Conservation (phyloP, 768 basidiomycete genomes). For the Panaeolus cyanescens region DNA sequence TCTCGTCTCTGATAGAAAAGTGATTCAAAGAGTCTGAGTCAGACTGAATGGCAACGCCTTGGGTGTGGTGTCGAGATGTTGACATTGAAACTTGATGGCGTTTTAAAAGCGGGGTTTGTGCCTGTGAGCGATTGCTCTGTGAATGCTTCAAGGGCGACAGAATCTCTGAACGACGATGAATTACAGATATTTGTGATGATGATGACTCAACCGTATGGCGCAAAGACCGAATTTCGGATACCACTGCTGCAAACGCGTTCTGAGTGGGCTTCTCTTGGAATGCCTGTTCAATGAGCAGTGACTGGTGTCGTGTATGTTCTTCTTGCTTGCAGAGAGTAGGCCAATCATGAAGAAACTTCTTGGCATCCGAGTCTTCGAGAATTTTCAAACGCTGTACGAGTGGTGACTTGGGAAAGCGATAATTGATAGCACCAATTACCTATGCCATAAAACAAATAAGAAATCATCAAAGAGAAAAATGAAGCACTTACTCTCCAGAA, state of each 20-base stretch:
- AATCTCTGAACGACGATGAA: background rate
- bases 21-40: background rate
- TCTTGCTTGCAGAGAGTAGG: background rate
- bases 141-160: conserved; percentile 1
- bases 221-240: background rate
- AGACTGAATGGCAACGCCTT: background rate
- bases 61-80: background rate
- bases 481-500: conserved; percentile 11
- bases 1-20: too few relatives aligned
- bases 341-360: background rate
- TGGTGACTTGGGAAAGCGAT: conserved; percentile 1
- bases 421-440: background rate
- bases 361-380: background rate
- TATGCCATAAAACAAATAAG: background rate
- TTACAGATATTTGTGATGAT: background rate
- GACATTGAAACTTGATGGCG: background rate
- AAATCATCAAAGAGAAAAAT: background rate
- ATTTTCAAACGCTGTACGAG: background rate
- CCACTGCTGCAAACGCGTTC: background rate
- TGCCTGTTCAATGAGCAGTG: background rate
- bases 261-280: conserved; percentile 1
- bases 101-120: background rate
- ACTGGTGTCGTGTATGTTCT: background rate
- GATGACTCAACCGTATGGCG: background rate
- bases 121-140: background rate